phyloP scores from a whole-genome alignment of 1,284 basidiomycete species.

The Acaromyces ingoldii region DNA sequence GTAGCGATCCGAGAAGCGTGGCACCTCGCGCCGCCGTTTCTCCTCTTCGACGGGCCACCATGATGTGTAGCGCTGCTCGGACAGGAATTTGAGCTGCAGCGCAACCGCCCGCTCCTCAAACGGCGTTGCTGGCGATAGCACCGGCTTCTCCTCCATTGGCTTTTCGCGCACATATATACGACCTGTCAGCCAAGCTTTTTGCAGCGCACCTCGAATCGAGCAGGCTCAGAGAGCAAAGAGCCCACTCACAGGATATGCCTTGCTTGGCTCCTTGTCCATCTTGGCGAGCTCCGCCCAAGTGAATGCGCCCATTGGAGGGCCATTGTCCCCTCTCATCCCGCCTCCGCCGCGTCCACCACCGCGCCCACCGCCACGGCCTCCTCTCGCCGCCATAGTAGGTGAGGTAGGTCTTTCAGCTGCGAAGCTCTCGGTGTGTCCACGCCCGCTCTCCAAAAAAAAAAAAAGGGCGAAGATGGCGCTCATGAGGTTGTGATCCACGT shows the following conservation, averaged over 20 bases:
- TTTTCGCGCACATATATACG: too few relatives aligned
- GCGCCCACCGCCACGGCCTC: constrained; percentile 4
- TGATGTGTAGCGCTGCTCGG: neutral
- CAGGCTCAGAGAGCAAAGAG: too few relatives aligned
- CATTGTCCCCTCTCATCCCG: neutral
- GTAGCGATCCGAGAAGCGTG: constrained; percentile 41
- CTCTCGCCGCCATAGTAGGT: too few relatives aligned
- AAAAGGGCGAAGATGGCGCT: too few relatives aligned
- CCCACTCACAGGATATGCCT: constrained; percentile 5
- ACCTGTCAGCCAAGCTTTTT: too few relatives aligned
- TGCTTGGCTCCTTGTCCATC: neutral
- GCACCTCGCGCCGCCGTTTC: constrained; percentile 16
- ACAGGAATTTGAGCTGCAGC: constrained; percentile 1
- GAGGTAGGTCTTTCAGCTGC: too few relatives aligned
- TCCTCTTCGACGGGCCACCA: constrained; percentile 5
- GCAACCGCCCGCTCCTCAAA: constrained; percentile 5
- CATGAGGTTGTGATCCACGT: too few relatives aligned
- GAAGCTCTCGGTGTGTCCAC: too few relatives aligned
- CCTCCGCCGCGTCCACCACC: constrained; percentile 7
- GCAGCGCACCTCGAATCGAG: too few relatives aligned
- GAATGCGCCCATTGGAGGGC: constrained; percentile 3
- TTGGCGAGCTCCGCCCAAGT: neutral
- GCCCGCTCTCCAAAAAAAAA: too few relatives aligned
- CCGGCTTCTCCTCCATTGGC: neutral
- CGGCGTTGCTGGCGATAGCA: constrained; percentile 1